Base-by-base conservation (phyloP, 129 eudicot species). In the Scalesia atractyloides region DNA sequence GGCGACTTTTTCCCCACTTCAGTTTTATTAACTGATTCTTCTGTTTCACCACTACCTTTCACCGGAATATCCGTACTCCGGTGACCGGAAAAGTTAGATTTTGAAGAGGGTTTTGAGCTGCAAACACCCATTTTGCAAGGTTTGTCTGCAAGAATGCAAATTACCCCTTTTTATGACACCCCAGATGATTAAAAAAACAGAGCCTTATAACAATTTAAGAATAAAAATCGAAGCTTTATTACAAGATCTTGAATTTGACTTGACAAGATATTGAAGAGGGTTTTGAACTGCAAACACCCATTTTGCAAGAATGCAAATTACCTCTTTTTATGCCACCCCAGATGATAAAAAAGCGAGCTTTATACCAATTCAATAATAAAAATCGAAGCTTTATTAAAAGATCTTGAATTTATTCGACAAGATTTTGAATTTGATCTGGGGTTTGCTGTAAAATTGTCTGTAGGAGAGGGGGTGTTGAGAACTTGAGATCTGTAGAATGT, bases 1-100 rank as follows among this genome's bases (percentile, higher is more conserved):
- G 96, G 96, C 0, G 98, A 82, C 24, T 78, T 89, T 63, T 89
- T 89, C 1, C 72, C 89, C 50, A 50, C 75, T 2, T 73, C 80
- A 10, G n/a, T 58, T 46, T 83, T 79, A 13, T 71, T 73, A 15
- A 59, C 64, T 22, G 63, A 49, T 9, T 70, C 69, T 5, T 70
- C 69, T 16, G 33, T 24, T 17, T 15, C 72, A 12, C 37, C 72
- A 6, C 39, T 37, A 47, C 66, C 71, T n/a, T 65, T 53, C 3
- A 9, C 68, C 59, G 62, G 82, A 68, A 63, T 54, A 15, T 54
- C 49, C 24, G 57, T 51, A 0, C 60, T 33, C 76, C 39, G 76
- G 14, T 79, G 68, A 58, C 82, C 79, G 70, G 86, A 64, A 26
- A 46, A 61, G 37, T 65, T 53, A 50, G 76, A 16, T 58, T 79